Conservation (phyloP, 2,329 filamentous ascomycete species). For the Fusarium liriodendri region DNA sequence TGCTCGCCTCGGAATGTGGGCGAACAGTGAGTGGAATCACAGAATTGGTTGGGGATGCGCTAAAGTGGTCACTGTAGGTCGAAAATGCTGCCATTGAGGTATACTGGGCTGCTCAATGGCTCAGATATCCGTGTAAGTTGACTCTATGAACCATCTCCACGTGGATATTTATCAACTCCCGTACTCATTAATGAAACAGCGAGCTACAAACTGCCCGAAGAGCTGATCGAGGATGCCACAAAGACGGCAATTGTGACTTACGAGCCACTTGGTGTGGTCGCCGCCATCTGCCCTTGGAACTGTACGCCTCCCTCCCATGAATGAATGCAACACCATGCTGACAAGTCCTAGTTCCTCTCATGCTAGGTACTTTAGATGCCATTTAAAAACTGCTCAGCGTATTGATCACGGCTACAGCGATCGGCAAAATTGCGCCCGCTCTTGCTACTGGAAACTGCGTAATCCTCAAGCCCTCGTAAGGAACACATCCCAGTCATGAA, state of each 20-base stretch:
- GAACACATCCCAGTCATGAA: neutral
- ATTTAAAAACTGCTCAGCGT: neutral
- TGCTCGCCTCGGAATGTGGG: neutral
- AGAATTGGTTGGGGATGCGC: neutral
- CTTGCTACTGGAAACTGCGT: neutral
- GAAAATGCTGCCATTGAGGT: neutral
- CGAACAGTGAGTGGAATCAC: neutral
- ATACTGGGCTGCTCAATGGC: neutral
- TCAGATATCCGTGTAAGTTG: neutral
- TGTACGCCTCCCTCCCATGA: neutral
- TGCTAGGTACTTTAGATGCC: neutral
- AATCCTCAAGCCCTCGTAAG: neutral
- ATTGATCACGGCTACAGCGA: neutral
- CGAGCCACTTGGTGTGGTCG: neutral
- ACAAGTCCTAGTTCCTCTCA: neutral
- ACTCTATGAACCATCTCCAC: rapidly evolving
- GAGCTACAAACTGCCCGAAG: neutral
- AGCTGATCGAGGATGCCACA: neutral
- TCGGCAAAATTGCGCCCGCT: neutral
- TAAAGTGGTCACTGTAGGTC: neutral
- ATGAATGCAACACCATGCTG: neutral
- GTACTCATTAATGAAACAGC: neutral
- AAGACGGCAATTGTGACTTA: neutral
- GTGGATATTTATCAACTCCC: neutral
- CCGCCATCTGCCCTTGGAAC: neutral